Conservation (phyloP, 2,329 filamentous ascomycete species). For the Magnaporthiopsis rhizophila region DNA sequence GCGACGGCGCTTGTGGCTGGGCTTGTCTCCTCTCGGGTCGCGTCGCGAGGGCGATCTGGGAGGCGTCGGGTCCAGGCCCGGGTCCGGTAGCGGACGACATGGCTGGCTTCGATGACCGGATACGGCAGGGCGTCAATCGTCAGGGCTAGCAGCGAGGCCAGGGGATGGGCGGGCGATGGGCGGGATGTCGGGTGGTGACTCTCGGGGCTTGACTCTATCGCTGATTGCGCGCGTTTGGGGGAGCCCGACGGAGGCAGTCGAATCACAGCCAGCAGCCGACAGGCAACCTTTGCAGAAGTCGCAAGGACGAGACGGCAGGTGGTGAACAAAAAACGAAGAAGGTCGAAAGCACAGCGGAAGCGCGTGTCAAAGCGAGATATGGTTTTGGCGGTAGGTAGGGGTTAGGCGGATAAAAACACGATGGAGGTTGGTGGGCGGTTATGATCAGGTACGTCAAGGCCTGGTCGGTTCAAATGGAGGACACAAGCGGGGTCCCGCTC, state of each 20-base stretch:
- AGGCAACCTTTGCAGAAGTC: too few relatives aligned
- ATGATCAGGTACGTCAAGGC: neutral
- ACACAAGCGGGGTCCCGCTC: neutral
- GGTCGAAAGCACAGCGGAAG: neutral
- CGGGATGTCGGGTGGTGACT: neutral
- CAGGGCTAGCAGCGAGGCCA: too few relatives aligned
- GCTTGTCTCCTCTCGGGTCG: conserved; percentile 3
- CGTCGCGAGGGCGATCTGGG: neutral
- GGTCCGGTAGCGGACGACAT: conserved; percentile 3
- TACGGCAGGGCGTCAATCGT: neutral
- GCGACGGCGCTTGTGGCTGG: conserved; percentile 14
- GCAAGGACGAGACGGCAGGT: neutral
- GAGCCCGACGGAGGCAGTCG: neutral
- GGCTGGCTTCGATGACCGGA: neutral
- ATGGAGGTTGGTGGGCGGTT: neutral
- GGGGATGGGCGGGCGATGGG: neutral
- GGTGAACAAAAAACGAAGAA: neutral
- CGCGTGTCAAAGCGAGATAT: neutral
- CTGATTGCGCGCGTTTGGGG: neutral
- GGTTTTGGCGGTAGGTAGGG: neutral
- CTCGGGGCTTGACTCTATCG: neutral
- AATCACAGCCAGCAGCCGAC: neutral
- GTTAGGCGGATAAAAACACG: neutral
- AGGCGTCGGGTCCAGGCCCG: conserved; percentile 2
- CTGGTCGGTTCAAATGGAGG: neutral